These are phyloP conservation scores for Penstemon barbatus DNA, from an alignment of 257 asterid species.

Conservation along the genomic window DNA sequence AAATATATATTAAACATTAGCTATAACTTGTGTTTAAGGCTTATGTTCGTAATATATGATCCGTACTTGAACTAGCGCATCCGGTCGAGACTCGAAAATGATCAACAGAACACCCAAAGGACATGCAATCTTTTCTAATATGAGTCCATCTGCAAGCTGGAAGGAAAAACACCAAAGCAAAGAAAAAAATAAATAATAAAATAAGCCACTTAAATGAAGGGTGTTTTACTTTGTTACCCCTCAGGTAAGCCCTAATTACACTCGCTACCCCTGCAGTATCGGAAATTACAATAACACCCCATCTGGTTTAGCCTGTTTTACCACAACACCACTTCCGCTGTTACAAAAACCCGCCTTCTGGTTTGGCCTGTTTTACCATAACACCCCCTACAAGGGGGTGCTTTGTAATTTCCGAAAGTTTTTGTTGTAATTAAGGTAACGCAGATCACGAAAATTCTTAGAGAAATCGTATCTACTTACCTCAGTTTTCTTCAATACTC, in stretches of 20 bases:
- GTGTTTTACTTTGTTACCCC: no score
- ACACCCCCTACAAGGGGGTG: no score
- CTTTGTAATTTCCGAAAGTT: no score
- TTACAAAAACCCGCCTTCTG: no score
- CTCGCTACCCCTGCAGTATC: no score
- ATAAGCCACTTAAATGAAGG: background rate
- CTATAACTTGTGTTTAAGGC: background rate
- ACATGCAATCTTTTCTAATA: constrained; percentile 70
- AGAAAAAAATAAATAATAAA: background rate
- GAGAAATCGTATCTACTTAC: constrained; percentile 32
- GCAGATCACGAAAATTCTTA: background rate
- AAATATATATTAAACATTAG: no score
- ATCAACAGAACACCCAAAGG: constrained; percentile 76
- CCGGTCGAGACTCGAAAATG: constrained; percentile 88
- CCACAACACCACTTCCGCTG: no score
- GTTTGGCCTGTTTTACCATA: no score
- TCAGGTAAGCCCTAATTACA: no score
- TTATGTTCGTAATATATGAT: no score
- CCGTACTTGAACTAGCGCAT: constrained; percentile 80
- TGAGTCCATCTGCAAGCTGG: constrained; percentile 74
- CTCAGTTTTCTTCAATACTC: constrained; percentile 65
- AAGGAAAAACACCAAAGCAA: constrained; percentile 18
- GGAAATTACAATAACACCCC: no score
- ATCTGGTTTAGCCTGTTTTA: no score
- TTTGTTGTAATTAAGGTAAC: background rate